These are phyloP conservation scores for Phaeotremella skinneri DNA, from an alignment of 768 basidiomycete genomes.

Conservation along the genomic window DNA sequence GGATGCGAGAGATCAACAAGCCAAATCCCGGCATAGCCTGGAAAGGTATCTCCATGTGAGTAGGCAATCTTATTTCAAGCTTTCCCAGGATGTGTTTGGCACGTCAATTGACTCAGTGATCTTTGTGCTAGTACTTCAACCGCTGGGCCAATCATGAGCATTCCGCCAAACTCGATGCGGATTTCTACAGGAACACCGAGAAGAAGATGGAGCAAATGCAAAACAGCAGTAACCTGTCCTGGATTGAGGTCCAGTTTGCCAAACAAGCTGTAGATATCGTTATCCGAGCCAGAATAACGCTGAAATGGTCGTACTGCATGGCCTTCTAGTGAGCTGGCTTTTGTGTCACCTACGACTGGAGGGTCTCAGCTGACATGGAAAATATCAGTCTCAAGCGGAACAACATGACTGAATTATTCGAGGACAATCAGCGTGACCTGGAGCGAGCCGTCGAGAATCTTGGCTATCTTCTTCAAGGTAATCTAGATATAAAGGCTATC, in stretches of 20 bases:
- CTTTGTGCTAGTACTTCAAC: slow-evolving; percentile 83
- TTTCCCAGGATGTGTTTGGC: too few relatives aligned
- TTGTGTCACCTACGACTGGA: not conserved
- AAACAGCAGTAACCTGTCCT: slow-evolving; percentile 81
- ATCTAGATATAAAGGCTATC: slow-evolving; percentile 80
- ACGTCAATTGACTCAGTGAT: not conserved
- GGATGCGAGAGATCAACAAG: slow-evolving; percentile 87
- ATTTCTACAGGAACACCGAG: slow-evolving; percentile 91
- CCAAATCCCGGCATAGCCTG: slow-evolving; percentile 79
- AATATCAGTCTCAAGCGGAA: slow-evolving; percentile 63
- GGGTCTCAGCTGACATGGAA: not conserved
- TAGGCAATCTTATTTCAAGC: too few relatives aligned
- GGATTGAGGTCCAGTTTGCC: slow-evolving; percentile 99
- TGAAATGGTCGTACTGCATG: slow-evolving; percentile 99
- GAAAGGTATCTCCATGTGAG: slow-evolving; percentile 94
- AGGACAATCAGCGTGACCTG: slow-evolving; percentile 95
- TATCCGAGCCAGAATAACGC: slow-evolving; percentile 83
- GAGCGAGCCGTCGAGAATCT: slow-evolving; percentile 94
- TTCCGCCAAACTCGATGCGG: slow-evolving; percentile 91
- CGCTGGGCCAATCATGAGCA: slow-evolving; percentile 99
- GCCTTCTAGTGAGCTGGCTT: slow-evolving; percentile 70
- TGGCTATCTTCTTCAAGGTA: slow-evolving; percentile 87
- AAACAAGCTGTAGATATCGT: slow-evolving; percentile 95
- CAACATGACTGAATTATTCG: slow-evolving; percentile 91
- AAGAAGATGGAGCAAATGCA: slow-evolving; percentile 99